Evolutionary conservation across 257 asterid genomes (phyloP).

Genomic region (Penstemon eatonii): DNA sequence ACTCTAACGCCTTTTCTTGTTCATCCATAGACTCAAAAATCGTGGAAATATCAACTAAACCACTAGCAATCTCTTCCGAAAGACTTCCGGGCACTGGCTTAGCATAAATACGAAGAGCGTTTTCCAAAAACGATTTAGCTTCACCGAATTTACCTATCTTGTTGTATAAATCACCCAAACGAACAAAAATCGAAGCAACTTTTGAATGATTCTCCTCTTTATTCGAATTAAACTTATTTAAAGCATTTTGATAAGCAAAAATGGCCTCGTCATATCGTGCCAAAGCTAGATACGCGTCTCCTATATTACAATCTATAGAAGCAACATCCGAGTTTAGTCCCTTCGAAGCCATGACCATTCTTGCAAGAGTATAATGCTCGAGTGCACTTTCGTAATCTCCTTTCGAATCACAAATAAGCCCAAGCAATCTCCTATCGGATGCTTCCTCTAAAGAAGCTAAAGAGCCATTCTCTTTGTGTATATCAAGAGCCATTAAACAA

Average conservation of each 20-base stretch:
- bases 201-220: slow-evolving; percentile 75
- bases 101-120: slow-evolving; percentile 61
- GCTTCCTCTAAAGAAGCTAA: slow-evolving; percentile 74
- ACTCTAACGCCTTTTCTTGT: slow-evolving; percentile 43
- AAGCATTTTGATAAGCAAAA: slow-evolving; percentile 75
- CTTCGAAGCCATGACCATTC: slow-evolving; percentile 74
- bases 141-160: slow-evolving; percentile 77
- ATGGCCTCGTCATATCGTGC: slow-evolving; percentile 80
- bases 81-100: slow-evolving; percentile 55
- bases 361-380: slow-evolving; percentile 84
- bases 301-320: slow-evolving; percentile 75
- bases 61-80: slow-evolving; percentile 77
- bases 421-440: slow-evolving; percentile 80
- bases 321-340: slow-evolving; percentile 77
- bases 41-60: slow-evolving; percentile 60
- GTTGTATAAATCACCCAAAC: slow-evolving; percentile 77
- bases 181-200: slow-evolving; percentile 74
- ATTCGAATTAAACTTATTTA: slow-evolving; percentile 52
- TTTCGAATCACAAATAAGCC: slow-evolving; percentile 78
- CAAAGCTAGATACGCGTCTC: slow-evolving; percentile 74
- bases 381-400: slow-evolving; percentile 80
- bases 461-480: slow-evolving; percentile 50
- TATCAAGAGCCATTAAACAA: slow-evolving; percentile 67
- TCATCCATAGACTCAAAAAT: slow-evolving; percentile 54
- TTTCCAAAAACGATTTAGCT: slow-evolving; percentile 67